Evolutionary conservation across 768 basidiomycete genomes (phyloP).

Genomic region (Candolleomyces aberdarensis): DNA sequence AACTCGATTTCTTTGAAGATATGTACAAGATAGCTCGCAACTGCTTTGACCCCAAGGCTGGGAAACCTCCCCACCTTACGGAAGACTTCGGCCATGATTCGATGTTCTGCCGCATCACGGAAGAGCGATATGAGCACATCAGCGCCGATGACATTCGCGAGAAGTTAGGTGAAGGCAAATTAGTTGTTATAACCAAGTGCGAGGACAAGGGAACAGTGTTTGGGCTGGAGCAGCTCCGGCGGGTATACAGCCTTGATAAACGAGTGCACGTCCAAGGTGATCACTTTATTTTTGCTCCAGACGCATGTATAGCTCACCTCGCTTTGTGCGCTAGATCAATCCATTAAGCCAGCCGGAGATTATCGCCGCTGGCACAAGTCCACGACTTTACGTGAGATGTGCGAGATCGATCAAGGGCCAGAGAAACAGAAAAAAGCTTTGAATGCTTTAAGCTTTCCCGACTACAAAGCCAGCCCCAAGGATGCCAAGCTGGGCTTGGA

Average conservation of each 20-base stretch:
- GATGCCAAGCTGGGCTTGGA: background rate
- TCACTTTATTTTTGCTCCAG: background rate
- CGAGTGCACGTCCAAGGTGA: background rate
- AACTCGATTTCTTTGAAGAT: no score
- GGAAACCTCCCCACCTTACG: no score
- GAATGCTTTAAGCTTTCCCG: background rate
- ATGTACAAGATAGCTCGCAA: no score
- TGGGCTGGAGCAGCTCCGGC: no score
- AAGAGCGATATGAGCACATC: no score
- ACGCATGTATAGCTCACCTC: background rate
- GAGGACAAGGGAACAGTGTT: no score
- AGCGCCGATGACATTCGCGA: no score
- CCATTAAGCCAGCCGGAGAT: background rate
- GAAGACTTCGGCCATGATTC: no score
- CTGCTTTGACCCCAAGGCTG: no score
- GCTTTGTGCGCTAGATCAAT: background rate
- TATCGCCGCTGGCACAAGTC: background rate
- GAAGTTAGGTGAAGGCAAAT: no score
- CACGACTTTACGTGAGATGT: background rate
- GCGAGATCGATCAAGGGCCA: background rate
- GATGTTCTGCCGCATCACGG: no score
- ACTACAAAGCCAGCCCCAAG: background rate
- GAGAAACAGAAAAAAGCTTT: background rate
- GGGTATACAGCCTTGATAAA: background rate
- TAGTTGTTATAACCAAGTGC: no score